Percentiles rank a stretch among this genome's conserved stretches.
Conservation (phyloP, 176 grass and related monocot species). For the Oryza coarctata region DNA sequence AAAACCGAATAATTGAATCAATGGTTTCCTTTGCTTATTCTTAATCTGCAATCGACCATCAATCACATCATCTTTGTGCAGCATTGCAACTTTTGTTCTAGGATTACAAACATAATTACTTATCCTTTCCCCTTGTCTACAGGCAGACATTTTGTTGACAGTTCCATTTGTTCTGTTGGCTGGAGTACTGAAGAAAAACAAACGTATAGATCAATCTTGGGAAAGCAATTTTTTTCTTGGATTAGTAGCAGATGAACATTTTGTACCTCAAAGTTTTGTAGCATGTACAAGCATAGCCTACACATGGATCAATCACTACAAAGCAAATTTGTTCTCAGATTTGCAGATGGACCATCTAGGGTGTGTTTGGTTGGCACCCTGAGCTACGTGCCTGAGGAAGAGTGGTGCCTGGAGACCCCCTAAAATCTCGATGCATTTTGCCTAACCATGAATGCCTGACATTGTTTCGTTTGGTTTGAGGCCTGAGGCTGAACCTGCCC, state of each 20-base stretch:
- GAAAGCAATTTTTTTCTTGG: background rate
- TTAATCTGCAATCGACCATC: background rate
- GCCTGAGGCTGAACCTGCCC: background rate
- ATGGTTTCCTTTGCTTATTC: background rate
- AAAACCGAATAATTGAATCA: background rate
- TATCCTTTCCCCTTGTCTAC: background rate
- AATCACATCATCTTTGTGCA: background rate
- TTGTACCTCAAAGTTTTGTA: background rate
- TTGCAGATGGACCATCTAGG: background rate
- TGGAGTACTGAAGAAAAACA: constrained; percentile 1
- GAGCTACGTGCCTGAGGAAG: background rate
- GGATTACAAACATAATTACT: background rate
- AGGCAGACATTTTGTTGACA: background rate
- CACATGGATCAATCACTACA: background rate
- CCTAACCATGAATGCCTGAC: background rate
- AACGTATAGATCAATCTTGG: background rate
- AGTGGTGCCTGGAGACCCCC: background rate
- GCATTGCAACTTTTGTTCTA: background rate
- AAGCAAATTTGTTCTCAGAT: background rate
- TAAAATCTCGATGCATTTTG: background rate
- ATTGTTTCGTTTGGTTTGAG: background rate
- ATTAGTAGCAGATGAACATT: constrained; percentile 2
- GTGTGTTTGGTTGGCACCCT: background rate
- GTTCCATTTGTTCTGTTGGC: background rate
- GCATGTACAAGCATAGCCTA: background rate